Percentiles rank a stretch among this genome's conserved stretches.
Conservation (phyloP, 306 rosid species). For the Arachis stenosperma region DNA sequence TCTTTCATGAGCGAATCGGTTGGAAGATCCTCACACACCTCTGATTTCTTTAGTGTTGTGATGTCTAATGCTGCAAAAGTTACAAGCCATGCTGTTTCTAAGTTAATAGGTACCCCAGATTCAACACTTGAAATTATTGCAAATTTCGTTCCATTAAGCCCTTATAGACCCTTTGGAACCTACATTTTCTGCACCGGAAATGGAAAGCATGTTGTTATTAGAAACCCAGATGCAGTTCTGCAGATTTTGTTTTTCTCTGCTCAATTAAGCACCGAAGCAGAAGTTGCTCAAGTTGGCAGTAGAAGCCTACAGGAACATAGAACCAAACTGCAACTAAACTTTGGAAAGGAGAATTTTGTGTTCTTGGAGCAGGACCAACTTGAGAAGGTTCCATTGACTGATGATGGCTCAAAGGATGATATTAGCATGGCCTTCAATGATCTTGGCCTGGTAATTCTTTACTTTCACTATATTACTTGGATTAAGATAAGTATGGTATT, state of each 20-base stretch:
- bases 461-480: no score
- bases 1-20: background rate
- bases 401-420: constrained; percentile 14
- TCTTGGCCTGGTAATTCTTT: constrained; percentile 62
- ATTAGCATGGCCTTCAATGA: constrained; percentile 50
- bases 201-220: constrained; percentile 46
- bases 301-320: constrained; percentile 54
- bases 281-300: constrained; percentile 17
- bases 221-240: constrained; percentile 66
- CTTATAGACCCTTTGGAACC: constrained; percentile 84
- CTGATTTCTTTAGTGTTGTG: constrained; percentile 43
- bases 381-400: constrained; percentile 44
- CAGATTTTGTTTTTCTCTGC: constrained; percentile 67
- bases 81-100: constrained; percentile 62
- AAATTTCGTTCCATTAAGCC: constrained; percentile 59
- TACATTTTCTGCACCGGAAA: constrained; percentile 59
- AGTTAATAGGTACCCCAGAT: constrained; percentile 60
- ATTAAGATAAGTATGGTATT: no score
- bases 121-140: constrained; percentile 50
- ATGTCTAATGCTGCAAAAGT: constrained; percentile 56
- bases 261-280: constrained; percentile 43
- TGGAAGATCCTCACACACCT: background rate
- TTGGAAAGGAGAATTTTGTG: constrained; percentile 38
- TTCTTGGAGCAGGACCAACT: constrained; percentile 33
- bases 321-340: constrained; percentile 30